Conservation (phyloP, 2,329 filamentous ascomycete species). For the Exserohilum turcica region DNA sequence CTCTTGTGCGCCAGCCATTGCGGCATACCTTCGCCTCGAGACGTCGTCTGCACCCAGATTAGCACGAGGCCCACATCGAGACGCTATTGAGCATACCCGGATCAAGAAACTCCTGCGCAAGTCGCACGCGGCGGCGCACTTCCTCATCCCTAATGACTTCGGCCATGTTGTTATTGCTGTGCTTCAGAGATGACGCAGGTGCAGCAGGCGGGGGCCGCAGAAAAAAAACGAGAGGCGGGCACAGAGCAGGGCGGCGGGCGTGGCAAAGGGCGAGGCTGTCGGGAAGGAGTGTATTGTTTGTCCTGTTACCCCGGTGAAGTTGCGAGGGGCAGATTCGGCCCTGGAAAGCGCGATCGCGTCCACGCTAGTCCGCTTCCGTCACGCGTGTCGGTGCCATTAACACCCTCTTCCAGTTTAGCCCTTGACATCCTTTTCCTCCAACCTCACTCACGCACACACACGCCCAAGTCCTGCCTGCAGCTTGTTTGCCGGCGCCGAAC, state of each 20-base stretch:
- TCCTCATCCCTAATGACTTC: constrained; percentile 75
- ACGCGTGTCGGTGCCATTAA: constrained; percentile 26
- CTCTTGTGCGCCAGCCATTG: constrained; percentile 13
- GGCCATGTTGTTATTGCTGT: constrained; percentile 26
- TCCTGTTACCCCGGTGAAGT: constrained; percentile 13
- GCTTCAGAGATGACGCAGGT: neutral
- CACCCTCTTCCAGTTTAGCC: constrained; percentile 25
- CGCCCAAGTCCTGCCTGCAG: neutral
- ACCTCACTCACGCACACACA: neutral
- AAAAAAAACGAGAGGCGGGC: neutral
- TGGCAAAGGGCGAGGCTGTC: constrained; percentile 5
- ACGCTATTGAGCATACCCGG: constrained; percentile 67
- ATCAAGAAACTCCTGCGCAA: constrained; percentile 91
- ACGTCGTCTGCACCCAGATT: constrained; percentile 57
- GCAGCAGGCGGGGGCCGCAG: neutral
- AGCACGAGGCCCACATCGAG: constrained; percentile 16
- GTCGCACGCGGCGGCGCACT: constrained; percentile 79
- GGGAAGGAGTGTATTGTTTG: constrained; percentile 8
- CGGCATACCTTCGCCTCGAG: constrained; percentile 57
- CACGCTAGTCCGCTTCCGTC: constrained; percentile 20
- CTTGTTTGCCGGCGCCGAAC: neutral
- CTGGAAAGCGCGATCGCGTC: constrained; percentile 25
- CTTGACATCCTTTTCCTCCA: neutral
- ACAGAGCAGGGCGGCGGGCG: constrained; percentile 10
- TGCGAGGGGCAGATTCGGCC: constrained; percentile 26